A percentile compares a stretch with the other conserved stretches of the same genome.
phyloP scores from a whole-genome alignment of 495 filamentous ascomycete species.

The Xylaria sp. region DNA sequence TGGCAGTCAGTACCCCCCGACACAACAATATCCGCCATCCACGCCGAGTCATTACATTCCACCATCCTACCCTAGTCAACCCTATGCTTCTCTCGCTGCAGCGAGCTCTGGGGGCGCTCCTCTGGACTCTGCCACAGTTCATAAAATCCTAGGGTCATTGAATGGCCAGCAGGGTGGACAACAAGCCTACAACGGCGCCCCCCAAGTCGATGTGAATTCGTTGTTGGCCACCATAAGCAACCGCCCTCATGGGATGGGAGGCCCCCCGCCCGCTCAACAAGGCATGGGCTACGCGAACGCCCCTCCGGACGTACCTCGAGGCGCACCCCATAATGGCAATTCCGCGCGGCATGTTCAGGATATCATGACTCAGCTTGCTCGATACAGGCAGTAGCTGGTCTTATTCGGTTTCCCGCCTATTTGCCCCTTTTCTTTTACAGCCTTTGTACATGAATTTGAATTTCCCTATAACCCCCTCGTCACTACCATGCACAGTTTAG shows the following conservation, averaged over 20 bases:
- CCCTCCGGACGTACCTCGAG: conserved; percentile 37
- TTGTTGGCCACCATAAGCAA: conserved; percentile 34
- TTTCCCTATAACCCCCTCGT: neutral
- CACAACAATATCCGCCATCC: conserved; percentile 36
- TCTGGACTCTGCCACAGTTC: conserved; percentile 74
- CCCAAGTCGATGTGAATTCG: conserved; percentile 40
- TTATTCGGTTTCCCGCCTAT: neutral
- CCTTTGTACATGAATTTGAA: neutral
- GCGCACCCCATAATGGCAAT: conserved; percentile 30
- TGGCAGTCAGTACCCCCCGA: conserved; percentile 27
- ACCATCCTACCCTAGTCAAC: conserved; percentile 20
- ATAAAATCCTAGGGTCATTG: conserved; percentile 72
- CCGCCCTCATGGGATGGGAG: conserved; percentile 26
- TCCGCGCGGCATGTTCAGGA: conserved; percentile 54
- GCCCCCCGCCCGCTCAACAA: conserved; percentile 31
- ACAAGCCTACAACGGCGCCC: conserved; percentile 18
- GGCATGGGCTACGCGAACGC: conserved; percentile 30
- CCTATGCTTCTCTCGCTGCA: conserved; percentile 25
- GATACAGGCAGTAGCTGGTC: conserved; percentile 50
- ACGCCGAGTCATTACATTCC: conserved; percentile 2
- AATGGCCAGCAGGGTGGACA: conserved; percentile 49
- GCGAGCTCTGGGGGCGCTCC: conserved; percentile 47
- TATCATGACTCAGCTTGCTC: conserved; percentile 57
- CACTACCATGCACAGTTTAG: neutral
- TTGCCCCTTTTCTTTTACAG: neutral